These are phyloP conservation scores for Tuber borchii DNA, from an alignment of 495 filamentous ascomycete genomes.

Conservation along the genomic window DNA sequence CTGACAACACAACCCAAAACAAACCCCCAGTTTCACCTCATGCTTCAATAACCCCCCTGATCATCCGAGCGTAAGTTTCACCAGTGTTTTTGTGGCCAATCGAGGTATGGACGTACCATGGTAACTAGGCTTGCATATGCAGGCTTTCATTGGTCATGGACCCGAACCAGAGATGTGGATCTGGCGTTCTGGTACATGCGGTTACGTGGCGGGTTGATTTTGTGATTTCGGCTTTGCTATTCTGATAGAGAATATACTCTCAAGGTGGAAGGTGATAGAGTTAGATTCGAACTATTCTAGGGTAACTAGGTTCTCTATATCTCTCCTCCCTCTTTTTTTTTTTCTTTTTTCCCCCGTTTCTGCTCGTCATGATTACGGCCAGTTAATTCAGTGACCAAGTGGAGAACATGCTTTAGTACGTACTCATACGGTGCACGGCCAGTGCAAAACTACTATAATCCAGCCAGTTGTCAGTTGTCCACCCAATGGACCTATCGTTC, in stretches of 20 bases:
- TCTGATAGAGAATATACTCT: neutral
- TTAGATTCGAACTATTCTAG: neutral
- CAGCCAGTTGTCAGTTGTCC: neutral
- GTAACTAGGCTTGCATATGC: slow-evolving; percentile 5
- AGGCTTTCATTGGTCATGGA: neutral
- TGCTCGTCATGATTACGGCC: neutral
- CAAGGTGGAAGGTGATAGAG: neutral
- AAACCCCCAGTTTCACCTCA: slow-evolving; percentile 4
- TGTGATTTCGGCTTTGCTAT: neutral
- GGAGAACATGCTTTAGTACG: neutral
- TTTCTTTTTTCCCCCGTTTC: neutral
- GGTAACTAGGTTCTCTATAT: neutral
- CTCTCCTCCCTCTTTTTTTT: neutral
- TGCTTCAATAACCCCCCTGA: neutral
- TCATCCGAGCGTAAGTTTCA: slow-evolving; percentile 2
- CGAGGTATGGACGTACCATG: neutral
- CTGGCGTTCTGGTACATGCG: neutral
- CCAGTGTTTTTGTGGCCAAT: neutral
- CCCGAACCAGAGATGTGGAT: slow-evolving; percentile 1
- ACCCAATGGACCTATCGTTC: neutral
- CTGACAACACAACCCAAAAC: slow-evolving; percentile 4
- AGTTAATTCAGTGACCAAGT: neutral
- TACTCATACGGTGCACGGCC: neutral
- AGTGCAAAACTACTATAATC: neutral
- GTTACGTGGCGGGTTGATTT: slow-evolving; percentile 1